These are phyloP conservation scores for Chenopodium berlandieri DNA, from an alignment of 148 eudicot genomes.

Conservation along the genomic window DNA sequence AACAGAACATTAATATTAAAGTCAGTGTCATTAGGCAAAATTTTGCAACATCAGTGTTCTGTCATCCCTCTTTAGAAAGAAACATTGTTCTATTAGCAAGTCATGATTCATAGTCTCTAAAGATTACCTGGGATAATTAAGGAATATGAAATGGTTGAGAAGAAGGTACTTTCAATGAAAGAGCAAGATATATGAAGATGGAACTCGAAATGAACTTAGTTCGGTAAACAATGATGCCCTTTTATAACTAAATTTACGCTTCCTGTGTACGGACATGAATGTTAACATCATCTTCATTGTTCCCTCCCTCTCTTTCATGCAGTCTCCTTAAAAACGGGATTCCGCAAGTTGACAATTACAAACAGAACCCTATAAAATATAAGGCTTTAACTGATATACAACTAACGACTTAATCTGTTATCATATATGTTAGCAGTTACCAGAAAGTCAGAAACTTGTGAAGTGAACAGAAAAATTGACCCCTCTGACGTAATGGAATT, in stretches of 20 bases:
- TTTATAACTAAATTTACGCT: constrained; percentile 36
- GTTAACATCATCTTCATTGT: constrained; percentile 24
- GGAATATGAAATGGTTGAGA: not conserved
- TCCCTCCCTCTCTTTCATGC: constrained; percentile 17
- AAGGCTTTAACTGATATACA: constrained; percentile 15
- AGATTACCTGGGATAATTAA: constrained; percentile 9
- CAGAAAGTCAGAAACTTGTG: constrained; percentile 1
- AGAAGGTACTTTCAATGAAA: constrained; percentile 3
- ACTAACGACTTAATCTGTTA: not conserved
- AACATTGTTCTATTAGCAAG: not conserved
- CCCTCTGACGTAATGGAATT: constrained; percentile 5
- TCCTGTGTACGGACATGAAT: constrained; percentile 29
- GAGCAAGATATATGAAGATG: constrained; percentile 6
- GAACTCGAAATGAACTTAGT: constrained; percentile 25
- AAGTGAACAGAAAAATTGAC: constrained; percentile 18
- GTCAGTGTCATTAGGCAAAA: not conserved
- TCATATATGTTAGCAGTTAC: not conserved
- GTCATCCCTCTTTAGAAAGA: not conserved
- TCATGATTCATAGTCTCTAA: not conserved
- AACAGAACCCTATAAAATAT: constrained; percentile 1
- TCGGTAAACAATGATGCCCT: constrained; percentile 25
- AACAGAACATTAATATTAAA: not conserved
- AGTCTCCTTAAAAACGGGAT: constrained; percentile 29
- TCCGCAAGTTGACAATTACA: not conserved
- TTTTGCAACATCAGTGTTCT: not conserved